A percentile compares a stretch with the other conserved stretches of the same genome.
These are phyloP conservation scores for Fraxinus paxiana DNA, from an alignment of 305 asterid species.

Conservation along the genomic window DNA sequence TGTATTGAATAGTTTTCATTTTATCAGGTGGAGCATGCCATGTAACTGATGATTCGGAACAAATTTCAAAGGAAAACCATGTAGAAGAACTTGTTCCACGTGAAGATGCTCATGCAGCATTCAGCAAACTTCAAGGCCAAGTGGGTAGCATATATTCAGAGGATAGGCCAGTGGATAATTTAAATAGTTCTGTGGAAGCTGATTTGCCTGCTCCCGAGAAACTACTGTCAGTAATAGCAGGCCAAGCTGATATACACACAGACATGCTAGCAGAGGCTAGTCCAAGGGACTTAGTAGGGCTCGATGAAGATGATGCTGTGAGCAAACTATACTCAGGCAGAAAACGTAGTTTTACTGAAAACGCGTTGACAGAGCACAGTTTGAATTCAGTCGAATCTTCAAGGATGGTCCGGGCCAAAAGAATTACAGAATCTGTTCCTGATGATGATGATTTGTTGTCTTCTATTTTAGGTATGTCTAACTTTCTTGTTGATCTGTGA, in stretches of 20 bases:
- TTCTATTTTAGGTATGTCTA: conserved; percentile 69
- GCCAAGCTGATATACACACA: conserved; percentile 35
- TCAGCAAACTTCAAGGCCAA: conserved; percentile 35
- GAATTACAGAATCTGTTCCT: conserved; percentile 55
- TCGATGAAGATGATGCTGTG: conserved; percentile 57
- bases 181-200: conserved; percentile 34
- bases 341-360: conserved; percentile 78
- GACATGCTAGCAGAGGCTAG: conserved; percentile 52
- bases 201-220: conserved; percentile 71
- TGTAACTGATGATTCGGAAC: conserved; percentile 35
- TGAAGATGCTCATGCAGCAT: conserved; percentile 32
- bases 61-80: conserved; percentile 33
- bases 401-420: conserved; percentile 53
- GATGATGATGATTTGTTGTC: conserved; percentile 85
- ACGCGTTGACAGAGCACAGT: conserved; percentile 81
- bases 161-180: conserved; percentile 29
- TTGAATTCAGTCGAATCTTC: conserved; percentile 69
- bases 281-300: conserved; percentile 43
- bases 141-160: conserved; percentile 32
- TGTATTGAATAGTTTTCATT: conserved; percentile 17
- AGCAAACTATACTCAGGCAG: conserved; percentile 63
- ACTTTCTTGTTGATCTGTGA: conserved; percentile 8
- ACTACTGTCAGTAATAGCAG: conserved; percentile 58
- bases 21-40: conserved; percentile 43
- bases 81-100: conserved; percentile 31